These are phyloP conservation scores for Volvox carteri DNA, from an alignment of 163 green algal genomes.

Conservation along the genomic window DNA sequence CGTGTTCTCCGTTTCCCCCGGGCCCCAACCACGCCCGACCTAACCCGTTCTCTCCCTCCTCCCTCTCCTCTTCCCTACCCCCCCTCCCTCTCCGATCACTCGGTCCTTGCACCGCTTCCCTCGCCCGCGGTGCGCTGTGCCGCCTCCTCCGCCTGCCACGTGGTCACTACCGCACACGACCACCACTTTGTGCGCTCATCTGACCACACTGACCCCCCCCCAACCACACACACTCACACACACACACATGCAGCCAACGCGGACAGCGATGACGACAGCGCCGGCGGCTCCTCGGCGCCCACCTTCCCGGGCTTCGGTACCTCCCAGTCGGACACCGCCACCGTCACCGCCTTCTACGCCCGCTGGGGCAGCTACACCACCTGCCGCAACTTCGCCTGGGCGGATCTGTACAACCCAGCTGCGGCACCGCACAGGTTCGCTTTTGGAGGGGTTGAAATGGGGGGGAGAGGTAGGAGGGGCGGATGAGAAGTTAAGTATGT, in stretches of 20 bases:
- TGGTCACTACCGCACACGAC: too few relatives aligned
- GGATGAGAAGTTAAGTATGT: background rate
- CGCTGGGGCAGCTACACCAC: conserved; percentile 89
- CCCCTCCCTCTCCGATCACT: too few relatives aligned
- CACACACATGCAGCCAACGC: background rate
- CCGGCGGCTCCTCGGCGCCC: background rate
- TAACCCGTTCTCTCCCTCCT: too few relatives aligned
- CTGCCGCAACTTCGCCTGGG: conserved; percentile 91
- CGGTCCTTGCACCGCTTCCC: too few relatives aligned
- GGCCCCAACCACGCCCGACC: too few relatives aligned
- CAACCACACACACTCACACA: background rate
- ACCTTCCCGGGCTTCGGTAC: conserved; percentile 63
- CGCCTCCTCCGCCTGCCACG: too few relatives aligned
- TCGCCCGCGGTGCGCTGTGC: too few relatives aligned
- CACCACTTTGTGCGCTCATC: too few relatives aligned
- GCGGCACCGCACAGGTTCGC: conserved; percentile 86
- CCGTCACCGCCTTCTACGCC: conserved; percentile 90
- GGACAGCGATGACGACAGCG: conserved; percentile 44
- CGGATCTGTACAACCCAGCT: conserved; percentile 90
- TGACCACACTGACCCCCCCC: background rate
- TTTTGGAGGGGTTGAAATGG: background rate
- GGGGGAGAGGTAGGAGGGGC: background rate
- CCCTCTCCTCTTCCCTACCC: too few relatives aligned
- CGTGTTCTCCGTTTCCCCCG: too few relatives aligned
- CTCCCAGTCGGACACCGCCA: conserved; percentile 39